Evolutionary conservation across 2,329 filamentous ascomycete species (phyloP).

Genomic region (Fusarium siculi): DNA sequence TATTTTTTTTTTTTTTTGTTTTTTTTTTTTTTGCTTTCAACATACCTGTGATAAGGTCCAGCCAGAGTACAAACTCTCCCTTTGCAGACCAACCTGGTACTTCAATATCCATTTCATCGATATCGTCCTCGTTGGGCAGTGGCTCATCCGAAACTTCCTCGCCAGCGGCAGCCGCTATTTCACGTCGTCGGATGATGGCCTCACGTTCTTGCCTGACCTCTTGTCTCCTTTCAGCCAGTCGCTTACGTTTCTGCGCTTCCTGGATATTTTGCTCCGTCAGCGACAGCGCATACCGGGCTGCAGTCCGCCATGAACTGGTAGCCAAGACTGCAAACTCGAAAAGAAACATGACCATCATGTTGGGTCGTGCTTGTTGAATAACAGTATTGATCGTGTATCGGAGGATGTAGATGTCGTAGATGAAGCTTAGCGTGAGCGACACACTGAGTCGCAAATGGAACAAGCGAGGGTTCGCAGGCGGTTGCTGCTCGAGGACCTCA

Average conservation of each 20-base stretch:
- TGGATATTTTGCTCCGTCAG: constrained; percentile 81
- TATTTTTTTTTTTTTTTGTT: too few species aligned
- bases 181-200: constrained; percentile 61
- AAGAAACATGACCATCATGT: constrained; percentile 99
- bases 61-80: constrained; percentile 88
- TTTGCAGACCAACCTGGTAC: constrained; percentile 97
- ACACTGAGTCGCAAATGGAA: constrained; percentile 86
- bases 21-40: neutral
- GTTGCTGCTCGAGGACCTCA: constrained; percentile 94
- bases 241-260: constrained; percentile 76
- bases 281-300: constrained; percentile 80
- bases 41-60: constrained; percentile 85
- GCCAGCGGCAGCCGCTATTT: constrained; percentile 59
- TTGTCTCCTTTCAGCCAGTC: constrained; percentile 73
- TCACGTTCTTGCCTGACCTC: constrained; percentile 72
- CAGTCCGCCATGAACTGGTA: constrained; percentile 83
- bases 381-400: constrained; percentile 85
- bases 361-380: constrained; percentile 86
- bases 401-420: constrained; percentile 84
- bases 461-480: constrained; percentile 84
- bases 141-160: constrained; percentile 68
- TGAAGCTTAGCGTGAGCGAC: constrained; percentile 80
- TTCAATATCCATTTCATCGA: constrained; percentile 94
- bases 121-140: constrained; percentile 74
- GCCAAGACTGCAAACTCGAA: constrained; percentile 94